Percentiles rank a stretch among this genome's conserved stretches.
phyloP scores from a whole-genome alignment of 768 basidiomycete species.

The Leccinum disarticulatum region DNA sequence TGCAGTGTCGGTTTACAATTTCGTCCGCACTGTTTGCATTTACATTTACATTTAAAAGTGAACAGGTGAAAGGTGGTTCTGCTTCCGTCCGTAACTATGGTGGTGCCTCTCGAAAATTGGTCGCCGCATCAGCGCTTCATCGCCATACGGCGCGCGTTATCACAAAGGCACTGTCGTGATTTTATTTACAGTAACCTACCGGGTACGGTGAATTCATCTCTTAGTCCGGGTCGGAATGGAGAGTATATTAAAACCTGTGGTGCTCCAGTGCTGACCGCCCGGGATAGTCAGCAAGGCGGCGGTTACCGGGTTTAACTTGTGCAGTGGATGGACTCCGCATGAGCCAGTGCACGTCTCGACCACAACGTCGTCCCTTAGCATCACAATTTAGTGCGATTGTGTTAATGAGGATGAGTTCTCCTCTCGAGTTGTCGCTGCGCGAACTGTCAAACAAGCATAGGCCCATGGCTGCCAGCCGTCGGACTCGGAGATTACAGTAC shows the following conservation, averaged over 20 bases:
- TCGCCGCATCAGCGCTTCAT: neutral
- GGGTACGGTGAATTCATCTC: neutral
- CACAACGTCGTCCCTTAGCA: neutral
- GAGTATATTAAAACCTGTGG: neutral
- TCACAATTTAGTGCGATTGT: conserved; percentile 1
- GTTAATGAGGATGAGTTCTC: neutral
- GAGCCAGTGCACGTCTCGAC: conserved; percentile 8
- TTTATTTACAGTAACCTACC: neutral
- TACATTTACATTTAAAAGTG: neutral
- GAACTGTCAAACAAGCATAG: neutral
- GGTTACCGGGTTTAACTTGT: neutral
- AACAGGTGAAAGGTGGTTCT: neutral
- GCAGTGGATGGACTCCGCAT: too few relatives aligned
- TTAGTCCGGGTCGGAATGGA: neutral
- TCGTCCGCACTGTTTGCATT: conserved; percentile 14
- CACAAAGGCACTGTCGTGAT: neutral
- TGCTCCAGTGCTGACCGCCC: neutral
- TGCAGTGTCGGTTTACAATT: neutral
- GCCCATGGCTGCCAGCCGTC: neutral
- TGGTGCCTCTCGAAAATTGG: neutral
- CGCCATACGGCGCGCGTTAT: neutral
- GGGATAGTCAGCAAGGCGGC: neutral
- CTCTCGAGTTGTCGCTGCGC: neutral
- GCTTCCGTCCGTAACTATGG: neutral
- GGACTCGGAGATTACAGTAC: too few relatives aligned